Conservation (phyloP, 2,329 filamentous ascomycete species). For the Penicillium fuscoglaucum region DNA sequence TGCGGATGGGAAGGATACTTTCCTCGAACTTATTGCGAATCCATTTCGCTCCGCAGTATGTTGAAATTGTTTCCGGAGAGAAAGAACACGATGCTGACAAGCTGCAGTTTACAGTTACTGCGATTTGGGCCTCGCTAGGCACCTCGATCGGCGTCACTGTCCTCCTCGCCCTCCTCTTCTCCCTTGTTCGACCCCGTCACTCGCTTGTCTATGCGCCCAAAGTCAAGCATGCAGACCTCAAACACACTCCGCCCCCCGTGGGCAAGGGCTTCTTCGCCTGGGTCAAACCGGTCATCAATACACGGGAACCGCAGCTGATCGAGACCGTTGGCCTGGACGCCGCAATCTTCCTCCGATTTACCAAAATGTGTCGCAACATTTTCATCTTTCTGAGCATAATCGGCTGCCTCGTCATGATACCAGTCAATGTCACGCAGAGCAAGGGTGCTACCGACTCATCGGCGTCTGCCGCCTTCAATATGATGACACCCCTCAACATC, state of each 20-base stretch:
- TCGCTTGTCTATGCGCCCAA: slow-evolving; percentile 92
- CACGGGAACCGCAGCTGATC: slow-evolving; percentile 73
- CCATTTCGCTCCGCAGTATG: slow-evolving; percentile 48
- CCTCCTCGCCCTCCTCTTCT: slow-evolving; percentile 77
- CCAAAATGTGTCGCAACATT: slow-evolving; percentile 88
- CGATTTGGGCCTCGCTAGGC: slow-evolving; percentile 75
- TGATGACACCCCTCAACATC: slow-evolving; percentile 56
- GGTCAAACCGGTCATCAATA: slow-evolving; percentile 74
- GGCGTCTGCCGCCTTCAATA: slow-evolving; percentile 36
- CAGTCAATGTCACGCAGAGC: slow-evolving; percentile 67
- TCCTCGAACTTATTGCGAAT: slow-evolving; percentile 47
- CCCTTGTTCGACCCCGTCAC: slow-evolving; percentile 85
- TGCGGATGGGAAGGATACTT: slow-evolving; percentile 37
- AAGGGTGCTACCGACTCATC: slow-evolving; percentile 28
- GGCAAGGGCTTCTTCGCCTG: slow-evolving; percentile 87
- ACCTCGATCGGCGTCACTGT: slow-evolving; percentile 75
- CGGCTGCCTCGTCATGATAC: slow-evolving; percentile 76
- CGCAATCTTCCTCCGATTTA: slow-evolving; percentile 83
- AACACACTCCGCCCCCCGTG: slow-evolving; percentile 82
- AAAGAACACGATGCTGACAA: slow-evolving; percentile 10
- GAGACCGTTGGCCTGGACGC: slow-evolving; percentile 89
- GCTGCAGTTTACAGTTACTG: slow-evolving; percentile 56
- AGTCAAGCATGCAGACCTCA: slow-evolving; percentile 86
- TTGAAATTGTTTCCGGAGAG: slow-evolving; percentile 1
- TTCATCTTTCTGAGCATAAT: slow-evolving; percentile 72